These are phyloP conservation scores for Teratosphaeria epicoccoides DNA, from an alignment of 2,329 filamentous ascomycete species.

Conservation along the genomic window DNA sequence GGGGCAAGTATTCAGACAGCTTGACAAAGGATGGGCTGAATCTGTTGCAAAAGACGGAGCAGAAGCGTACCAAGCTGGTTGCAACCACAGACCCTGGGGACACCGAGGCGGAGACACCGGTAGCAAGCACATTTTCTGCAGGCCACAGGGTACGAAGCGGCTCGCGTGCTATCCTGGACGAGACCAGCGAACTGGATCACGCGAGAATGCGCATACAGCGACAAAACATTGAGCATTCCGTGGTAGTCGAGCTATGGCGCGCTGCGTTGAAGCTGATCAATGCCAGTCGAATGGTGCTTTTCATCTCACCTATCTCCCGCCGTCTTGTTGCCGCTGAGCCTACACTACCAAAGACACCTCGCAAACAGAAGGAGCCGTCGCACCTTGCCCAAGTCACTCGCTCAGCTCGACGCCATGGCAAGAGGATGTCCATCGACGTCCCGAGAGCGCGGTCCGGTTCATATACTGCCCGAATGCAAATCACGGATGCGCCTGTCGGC, in stretches of 20 bases:
- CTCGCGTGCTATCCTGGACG: background rate
- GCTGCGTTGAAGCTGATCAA: constrained; percentile 25
- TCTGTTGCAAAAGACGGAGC: constrained; percentile 27
- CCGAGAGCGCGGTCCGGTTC: constrained; percentile 9
- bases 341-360: background rate
- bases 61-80: constrained; percentile 2
- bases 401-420: background rate
- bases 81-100: background rate
- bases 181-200: constrained; percentile 25
- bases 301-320: background rate
- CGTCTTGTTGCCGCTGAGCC: background rate
- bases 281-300: constrained; percentile 17
- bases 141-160: background rate
- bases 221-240: constrained; percentile 25
- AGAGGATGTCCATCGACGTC: constrained; percentile 2
- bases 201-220: constrained; percentile 32
- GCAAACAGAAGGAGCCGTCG: background rate
- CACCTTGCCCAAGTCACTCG: background rate
- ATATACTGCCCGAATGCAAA: constrained; percentile 19
- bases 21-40: constrained; percentile 24
- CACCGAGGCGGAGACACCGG: constrained; percentile 1
- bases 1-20: constrained; percentile 19
- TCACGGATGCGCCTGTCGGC: constrained; percentile 2
- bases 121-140: background rate
- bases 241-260: constrained; percentile 29